phyloP scores from a whole-genome alignment of 169 alveolate species.

The Plasmodium inui region DNA sequence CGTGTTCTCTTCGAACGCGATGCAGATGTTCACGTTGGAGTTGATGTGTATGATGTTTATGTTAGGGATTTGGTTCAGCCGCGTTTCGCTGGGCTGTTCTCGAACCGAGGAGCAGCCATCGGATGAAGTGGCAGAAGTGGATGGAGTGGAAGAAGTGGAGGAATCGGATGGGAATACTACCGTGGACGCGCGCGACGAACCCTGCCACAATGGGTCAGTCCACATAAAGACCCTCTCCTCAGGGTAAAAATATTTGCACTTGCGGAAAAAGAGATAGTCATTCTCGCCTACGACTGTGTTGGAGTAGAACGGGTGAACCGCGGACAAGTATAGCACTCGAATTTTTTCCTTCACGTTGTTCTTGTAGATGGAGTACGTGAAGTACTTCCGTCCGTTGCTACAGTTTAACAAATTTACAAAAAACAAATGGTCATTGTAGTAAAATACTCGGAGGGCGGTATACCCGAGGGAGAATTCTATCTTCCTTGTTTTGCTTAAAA shows the following conservation, averaged over 20 bases:
- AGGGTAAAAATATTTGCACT: slow-evolving; percentile 71
- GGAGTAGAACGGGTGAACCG: slow-evolving; percentile 40
- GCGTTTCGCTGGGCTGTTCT: not conserved
- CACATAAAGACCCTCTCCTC: slow-evolving; percentile 48
- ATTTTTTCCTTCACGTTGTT: slow-evolving; percentile 32
- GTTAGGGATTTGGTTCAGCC: slow-evolving; percentile 37
- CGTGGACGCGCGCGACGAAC: not conserved
- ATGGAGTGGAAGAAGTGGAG: not conserved
- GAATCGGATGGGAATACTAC: not conserved
- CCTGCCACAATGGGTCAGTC: slow-evolving; percentile 20
- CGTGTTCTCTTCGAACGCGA: slow-evolving; percentile 49
- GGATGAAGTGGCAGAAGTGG: not conserved
- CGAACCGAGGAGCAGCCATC: not conserved
- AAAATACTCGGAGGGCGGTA: slow-evolving; percentile 52
- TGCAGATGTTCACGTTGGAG: slow-evolving; percentile 49
- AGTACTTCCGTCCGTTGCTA: slow-evolving; percentile 9
- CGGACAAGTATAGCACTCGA: slow-evolving; percentile 44
- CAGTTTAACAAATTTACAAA: slow-evolving; percentile 30
- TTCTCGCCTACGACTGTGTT: not conserved
- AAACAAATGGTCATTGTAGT: slow-evolving; percentile 31
- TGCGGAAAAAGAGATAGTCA: slow-evolving; percentile 17
- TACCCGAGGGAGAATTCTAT: slow-evolving; percentile 6
- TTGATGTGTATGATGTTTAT: slow-evolving; percentile 71
- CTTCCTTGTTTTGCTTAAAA: slow-evolving; percentile 21
- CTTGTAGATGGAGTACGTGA: slow-evolving; percentile 52